These are phyloP conservation scores for Eimeria falciformis DNA, from an alignment of 169 alveolate genomes.

Conservation along the genomic window DNA sequence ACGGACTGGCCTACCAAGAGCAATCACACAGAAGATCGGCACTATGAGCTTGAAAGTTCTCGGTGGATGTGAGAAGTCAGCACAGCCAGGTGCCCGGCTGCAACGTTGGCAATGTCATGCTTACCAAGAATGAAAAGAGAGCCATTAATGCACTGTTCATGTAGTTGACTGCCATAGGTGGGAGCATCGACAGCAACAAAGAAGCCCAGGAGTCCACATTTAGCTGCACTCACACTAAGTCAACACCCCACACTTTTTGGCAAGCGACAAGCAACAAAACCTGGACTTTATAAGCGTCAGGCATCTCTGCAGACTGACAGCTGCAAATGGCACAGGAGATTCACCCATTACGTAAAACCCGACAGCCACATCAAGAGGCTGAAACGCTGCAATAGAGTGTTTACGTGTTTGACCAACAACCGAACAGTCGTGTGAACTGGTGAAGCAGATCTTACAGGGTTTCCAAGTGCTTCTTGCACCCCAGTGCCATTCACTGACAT, in stretches of 20 bases:
- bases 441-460: conserved; percentile 39
- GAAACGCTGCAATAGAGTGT: too few species aligned
- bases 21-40: conserved; percentile 22
- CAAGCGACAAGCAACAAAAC: too few species aligned
- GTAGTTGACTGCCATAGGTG: conserved; percentile 56
- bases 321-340: too few species aligned
- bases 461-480: conserved; percentile 44
- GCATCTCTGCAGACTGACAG: too few species aligned
- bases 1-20: neutral
- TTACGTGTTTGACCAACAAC: too few species aligned
- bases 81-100: neutral
- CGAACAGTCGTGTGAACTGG: neutral
- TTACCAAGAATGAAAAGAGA: conserved; percentile 39
- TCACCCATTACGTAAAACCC: too few species aligned
- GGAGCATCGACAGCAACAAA: conserved; percentile 31
- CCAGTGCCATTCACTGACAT: conserved; percentile 46
- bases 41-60: neutral
- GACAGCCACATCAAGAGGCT: too few species aligned
- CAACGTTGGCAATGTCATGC: neutral
- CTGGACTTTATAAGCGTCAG: too few species aligned
- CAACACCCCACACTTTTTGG: too few species aligned
- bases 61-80: neutral
- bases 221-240: conserved; percentile 27
- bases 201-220: conserved; percentile 51
- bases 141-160: conserved; percentile 37